These are phyloP conservation scores for Penicillium sp. DNA, from an alignment of 2,329 filamentous ascomycete species.

Conservation along the genomic window DNA sequence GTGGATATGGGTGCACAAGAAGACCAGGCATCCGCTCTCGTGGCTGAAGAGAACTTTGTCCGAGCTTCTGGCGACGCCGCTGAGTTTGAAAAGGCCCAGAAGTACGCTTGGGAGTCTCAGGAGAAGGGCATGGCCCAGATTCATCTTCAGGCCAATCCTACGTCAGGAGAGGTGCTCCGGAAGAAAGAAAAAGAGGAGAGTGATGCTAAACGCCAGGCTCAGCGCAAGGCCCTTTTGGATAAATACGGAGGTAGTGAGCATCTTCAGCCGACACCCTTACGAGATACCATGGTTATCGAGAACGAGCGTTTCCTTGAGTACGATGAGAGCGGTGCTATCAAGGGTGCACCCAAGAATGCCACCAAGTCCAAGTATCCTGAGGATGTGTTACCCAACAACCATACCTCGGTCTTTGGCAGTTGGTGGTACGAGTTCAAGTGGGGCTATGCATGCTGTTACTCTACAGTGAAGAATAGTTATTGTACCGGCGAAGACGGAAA, in stretches of 20 bases:
- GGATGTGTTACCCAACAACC: conserved; percentile 83
- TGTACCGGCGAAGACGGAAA: conserved; percentile 91
- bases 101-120: conserved; percentile 92
- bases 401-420: conserved; percentile 88
- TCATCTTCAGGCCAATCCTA: conserved; percentile 94
- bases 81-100: conserved; percentile 84
- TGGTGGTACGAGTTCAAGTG: conserved; percentile 96
- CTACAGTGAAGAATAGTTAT: conserved; percentile 90
- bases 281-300: conserved; percentile 66
- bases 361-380: conserved; percentile 90
- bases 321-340: conserved; percentile 82
- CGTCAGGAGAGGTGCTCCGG: conserved; percentile 77
- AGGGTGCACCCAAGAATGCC: conserved; percentile 71
- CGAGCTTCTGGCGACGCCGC: conserved; percentile 83
- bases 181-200: conserved; percentile 74
- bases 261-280: conserved; percentile 58
- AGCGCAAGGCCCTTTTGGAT: conserved; percentile 66
- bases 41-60: conserved; percentile 90
- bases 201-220: conserved; percentile 62
- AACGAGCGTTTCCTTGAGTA: conserved; percentile 91
- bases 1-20: conserved; percentile 76
- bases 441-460: conserved; percentile 96
- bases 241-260: conserved; percentile 74
- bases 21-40: conserved; percentile 74
- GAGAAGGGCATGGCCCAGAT: conserved; percentile 74